Evolutionary conservation across 768 basidiomycete genomes (phyloP).

Genomic region (Clitopilus passeckerianus): DNA sequence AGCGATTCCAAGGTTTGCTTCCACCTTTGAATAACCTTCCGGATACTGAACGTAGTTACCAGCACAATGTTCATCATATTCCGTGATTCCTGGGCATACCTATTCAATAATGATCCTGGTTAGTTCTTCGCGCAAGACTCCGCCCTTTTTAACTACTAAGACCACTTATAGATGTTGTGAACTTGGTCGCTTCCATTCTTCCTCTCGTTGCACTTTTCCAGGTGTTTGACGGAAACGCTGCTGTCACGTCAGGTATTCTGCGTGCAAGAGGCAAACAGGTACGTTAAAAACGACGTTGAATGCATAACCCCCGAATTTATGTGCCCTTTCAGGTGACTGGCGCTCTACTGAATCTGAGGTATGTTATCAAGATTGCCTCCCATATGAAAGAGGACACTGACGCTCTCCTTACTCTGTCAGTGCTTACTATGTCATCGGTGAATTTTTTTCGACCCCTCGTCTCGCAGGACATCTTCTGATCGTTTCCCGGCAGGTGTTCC

Average conservation of each 20-base stretch:
- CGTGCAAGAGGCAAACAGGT: conserved; percentile 80
- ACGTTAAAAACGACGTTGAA: conserved; percentile 2
- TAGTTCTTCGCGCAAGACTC: conserved; percentile 8
- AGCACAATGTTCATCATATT: conserved; percentile 56
- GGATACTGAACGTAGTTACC: not conserved
- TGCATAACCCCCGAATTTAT: not conserved
- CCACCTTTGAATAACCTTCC: not conserved
- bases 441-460: not conserved
- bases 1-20: conserved; percentile 53
- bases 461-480: not conserved
- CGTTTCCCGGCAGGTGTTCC: conserved; percentile 54
- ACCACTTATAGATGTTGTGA: conserved; percentile 42
- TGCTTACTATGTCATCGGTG: conserved; percentile 76
- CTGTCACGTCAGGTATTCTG: conserved; percentile 71
- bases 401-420: conserved; percentile 11
- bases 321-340: conserved; percentile 48
- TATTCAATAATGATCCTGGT: conserved; percentile 72
- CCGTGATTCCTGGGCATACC: conserved; percentile 60
- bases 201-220: conserved; percentile 79
- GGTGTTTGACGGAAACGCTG: conserved; percentile 75
- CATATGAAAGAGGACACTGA: not conserved
- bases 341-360: conserved; percentile 76
- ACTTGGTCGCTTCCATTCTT: conserved; percentile 61
- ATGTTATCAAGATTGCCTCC: conserved; percentile 7
- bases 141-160: not conserved